Conservation (phyloP, 495 filamentous ascomycete species). For the Bacidia rubella region DNA sequence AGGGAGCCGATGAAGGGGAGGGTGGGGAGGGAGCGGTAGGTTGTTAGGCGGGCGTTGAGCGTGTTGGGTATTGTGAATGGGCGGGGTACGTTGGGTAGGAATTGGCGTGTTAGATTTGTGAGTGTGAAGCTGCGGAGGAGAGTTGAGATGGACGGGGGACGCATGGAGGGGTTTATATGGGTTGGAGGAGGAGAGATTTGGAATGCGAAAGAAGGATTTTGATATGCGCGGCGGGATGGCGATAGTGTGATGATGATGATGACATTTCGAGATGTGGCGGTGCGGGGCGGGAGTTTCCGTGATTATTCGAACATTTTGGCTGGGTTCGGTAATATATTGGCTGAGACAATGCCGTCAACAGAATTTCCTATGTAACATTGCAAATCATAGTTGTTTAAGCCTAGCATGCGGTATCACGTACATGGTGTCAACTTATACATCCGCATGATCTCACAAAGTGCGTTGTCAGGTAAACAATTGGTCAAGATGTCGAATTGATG, state of each 20-base stretch:
- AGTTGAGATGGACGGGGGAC: slow-evolving; percentile 35
- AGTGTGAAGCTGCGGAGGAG: slow-evolving; percentile 39
- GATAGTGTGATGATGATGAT: not conserved
- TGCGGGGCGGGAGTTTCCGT: not conserved
- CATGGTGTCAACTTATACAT: no score
- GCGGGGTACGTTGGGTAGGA: slow-evolving; percentile 21
- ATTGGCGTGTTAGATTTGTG: slow-evolving; percentile 21
- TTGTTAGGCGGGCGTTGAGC: slow-evolving; percentile 22
- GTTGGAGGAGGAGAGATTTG: not conserved
- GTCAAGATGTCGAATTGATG: not conserved
- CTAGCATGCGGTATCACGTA: no score
- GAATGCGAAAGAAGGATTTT: not conserved
- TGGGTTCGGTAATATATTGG: no score
- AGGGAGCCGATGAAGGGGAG: slow-evolving; percentile 67
- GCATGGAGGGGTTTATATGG: slow-evolving; percentile 32
- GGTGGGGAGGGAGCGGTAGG: slow-evolving; percentile 41
- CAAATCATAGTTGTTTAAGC: no score
- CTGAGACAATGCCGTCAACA: no score
- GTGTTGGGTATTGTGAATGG: slow-evolving; percentile 21
- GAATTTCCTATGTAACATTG: no score
- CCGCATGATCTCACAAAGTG: no score
- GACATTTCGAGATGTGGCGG: slow-evolving; percentile 1
- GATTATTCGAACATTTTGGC: not conserved
- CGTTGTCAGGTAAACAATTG: not conserved
- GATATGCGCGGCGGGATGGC: no score